phyloP scores from a whole-genome alignment of 1,284 basidiomycete species.

The Fomitopsis palustris region DNA sequence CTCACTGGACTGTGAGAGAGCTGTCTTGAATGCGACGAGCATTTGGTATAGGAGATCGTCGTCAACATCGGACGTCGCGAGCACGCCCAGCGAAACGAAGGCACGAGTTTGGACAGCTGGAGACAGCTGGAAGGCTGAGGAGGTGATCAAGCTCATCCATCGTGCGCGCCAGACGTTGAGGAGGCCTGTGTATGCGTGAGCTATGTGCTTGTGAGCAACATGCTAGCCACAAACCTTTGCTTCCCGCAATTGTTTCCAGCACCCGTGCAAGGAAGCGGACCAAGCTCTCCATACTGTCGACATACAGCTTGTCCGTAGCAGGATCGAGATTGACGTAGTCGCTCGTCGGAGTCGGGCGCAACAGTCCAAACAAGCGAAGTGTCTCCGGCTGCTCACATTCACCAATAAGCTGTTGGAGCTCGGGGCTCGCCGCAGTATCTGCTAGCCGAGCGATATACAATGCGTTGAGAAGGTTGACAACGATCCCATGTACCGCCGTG shows the following conservation, averaged over 20 bases:
- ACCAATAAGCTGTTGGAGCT: conserved; percentile 59
- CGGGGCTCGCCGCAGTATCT: conserved; percentile 49
- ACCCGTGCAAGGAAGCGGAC: conserved; percentile 63
- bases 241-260: conserved; percentile 63
- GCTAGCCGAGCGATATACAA: conserved; percentile 59
- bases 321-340: conserved; percentile 60
- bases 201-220: background rate
- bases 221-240: conserved; percentile 49
- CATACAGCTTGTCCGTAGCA: conserved; percentile 53
- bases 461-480: conserved; percentile 79
- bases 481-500: conserved; percentile 76
- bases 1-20: conserved; percentile 61
- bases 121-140: conserved; percentile 91
- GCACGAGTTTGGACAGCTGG: conserved; percentile 88
- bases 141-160: conserved; percentile 91
- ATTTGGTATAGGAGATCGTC: conserved; percentile 90
- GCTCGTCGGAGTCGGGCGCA: conserved; percentile 53
- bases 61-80: conserved; percentile 79
- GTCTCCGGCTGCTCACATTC: conserved; percentile 55
- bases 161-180: conserved; percentile 91
- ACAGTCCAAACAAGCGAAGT: conserved; percentile 74
- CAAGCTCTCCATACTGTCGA: conserved; percentile 69
- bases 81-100: conserved; percentile 80
- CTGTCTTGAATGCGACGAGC: conserved; percentile 75
- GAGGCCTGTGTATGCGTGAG: conserved; percentile 49